phyloP scores from a whole-genome alignment of 495 filamentous ascomycete genomes.

The Glarea lozoyensis region DNA sequence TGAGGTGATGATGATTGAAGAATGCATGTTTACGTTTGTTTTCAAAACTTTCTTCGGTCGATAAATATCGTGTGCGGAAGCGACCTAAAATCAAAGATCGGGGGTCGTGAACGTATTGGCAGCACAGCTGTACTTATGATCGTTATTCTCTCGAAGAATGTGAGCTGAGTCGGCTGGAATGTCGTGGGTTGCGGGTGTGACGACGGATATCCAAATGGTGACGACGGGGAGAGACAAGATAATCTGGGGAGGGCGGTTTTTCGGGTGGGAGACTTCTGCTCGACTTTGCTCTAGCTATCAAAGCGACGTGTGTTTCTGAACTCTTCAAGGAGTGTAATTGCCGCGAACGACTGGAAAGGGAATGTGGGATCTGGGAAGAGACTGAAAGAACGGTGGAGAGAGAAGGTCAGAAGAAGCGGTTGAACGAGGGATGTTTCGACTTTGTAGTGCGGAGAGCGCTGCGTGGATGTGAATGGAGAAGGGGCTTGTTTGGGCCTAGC shows the following conservation, averaged over 20 bases:
- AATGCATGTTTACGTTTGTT: constrained; percentile 53
- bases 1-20: constrained; percentile 50
- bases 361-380: constrained; percentile 23
- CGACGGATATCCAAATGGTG: constrained; percentile 11
- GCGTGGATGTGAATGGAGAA: background rate
- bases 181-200: constrained; percentile 22
- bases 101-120: constrained; percentile 16
- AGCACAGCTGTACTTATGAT: constrained; percentile 21
- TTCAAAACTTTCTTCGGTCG: constrained; percentile 3
- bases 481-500: background rate
- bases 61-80: constrained; percentile 17
- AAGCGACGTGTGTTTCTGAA: constrained; percentile 5
- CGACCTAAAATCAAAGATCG: constrained; percentile 12
- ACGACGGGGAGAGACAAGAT: constrained; percentile 16
- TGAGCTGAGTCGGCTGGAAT: constrained; percentile 22
- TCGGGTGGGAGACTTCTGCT: background rate
- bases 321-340: constrained; percentile 23
- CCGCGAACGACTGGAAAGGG: constrained; percentile 17
- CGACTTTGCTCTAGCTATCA: constrained; percentile 17
- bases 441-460: background rate
- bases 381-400: constrained; percentile 14
- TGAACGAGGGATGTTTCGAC: background rate
- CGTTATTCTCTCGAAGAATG: constrained; percentile 26
- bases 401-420: background rate
- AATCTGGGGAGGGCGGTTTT: background rate